Conservation (phyloP, 2,329 filamentous ascomycete genomes). For the Aspergillus pseudotamarii region DNA sequence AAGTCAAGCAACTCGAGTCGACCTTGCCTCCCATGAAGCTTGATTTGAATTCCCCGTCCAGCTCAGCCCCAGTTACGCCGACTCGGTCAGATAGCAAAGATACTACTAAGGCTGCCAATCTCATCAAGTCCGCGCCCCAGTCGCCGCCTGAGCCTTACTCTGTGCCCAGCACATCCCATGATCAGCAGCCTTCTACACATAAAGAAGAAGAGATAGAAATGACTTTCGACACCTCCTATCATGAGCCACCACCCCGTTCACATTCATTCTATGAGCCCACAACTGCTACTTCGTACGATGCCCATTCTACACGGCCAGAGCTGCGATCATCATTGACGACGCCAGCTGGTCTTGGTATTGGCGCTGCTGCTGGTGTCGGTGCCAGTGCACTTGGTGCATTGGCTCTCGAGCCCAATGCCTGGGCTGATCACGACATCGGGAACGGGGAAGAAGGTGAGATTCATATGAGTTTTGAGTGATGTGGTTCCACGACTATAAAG, state of each 20-base stretch:
- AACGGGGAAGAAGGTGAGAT: constrained; percentile 77
- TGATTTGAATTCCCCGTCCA: constrained; percentile 49
- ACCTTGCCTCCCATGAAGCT: constrained; percentile 91
- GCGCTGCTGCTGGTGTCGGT: constrained; percentile 24
- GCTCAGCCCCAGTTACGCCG: constrained; percentile 21
- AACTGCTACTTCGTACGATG: constrained; percentile 12
- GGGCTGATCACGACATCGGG: constrained; percentile 68
- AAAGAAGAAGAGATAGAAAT: constrained; percentile 57
- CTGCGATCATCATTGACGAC: constrained; percentile 37
- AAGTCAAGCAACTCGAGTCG: constrained; percentile 80
- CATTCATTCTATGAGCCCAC: constrained; percentile 21
- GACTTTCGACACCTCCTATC: constrained; percentile 70
- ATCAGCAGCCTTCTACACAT: constrained; percentile 13
- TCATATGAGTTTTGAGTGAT: constrained; percentile 77
- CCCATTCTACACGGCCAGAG: constrained; percentile 26
- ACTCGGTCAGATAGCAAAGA: constrained; percentile 37
- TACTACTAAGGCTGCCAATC: constrained; percentile 35
- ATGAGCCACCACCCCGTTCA: constrained; percentile 38
- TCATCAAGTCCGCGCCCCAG: constrained; percentile 16
- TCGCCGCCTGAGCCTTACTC: constrained; percentile 23
- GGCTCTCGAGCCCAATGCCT: constrained; percentile 60
- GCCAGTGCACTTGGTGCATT: constrained; percentile 31
- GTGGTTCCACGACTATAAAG: constrained; percentile 19
- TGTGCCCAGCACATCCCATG: constrained; percentile 13
- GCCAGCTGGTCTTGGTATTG: constrained; percentile 30